phyloP scores from a whole-genome alignment of 2,329 filamentous ascomycete species.

The Sclerotinia spermophila region DNA sequence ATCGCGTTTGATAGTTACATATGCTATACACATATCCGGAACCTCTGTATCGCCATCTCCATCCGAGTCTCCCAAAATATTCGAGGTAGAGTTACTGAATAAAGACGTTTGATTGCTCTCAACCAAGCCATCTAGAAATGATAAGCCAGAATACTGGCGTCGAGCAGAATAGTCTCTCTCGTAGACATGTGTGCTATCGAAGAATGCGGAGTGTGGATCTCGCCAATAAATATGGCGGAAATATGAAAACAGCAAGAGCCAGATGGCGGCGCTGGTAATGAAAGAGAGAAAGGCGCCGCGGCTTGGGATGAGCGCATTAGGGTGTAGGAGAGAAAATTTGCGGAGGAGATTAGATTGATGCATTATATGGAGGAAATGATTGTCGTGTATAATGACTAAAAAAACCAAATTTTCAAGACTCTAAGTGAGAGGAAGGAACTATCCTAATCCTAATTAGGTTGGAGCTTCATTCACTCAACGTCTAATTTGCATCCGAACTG shows the following conservation, averaged over 20 bases:
- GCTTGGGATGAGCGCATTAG: not conserved
- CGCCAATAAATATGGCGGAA: conserved; percentile 23
- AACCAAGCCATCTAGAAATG: conserved; percentile 17
- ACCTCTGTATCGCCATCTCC: not conserved
- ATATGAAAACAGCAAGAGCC: conserved; percentile 19
- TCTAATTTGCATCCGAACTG: not conserved
- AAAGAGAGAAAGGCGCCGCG: not conserved
- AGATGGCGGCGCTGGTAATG: not conserved
- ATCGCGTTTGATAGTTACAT: conserved; percentile 21
- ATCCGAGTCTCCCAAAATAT: conserved; percentile 1
- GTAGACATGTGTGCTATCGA: conserved; percentile 23
- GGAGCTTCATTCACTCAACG: not conserved
- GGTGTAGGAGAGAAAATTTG: not conserved
- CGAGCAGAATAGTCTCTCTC: conserved; percentile 24
- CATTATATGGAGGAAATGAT: not conserved
- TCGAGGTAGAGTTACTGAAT: not conserved
- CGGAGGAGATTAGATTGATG: not conserved
- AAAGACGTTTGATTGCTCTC: not conserved
- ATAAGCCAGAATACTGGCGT: conserved; percentile 19
- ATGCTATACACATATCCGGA: conserved; percentile 22
- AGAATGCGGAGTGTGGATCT: conserved; percentile 27
- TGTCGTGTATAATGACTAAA: not conserved
- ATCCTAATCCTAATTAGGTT: not conserved
- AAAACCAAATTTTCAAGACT: not conserved
- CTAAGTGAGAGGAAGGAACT: not conserved